Base-by-base conservation (phyloP, 176 grass and related monocot species). In the Zoysia pacifica region DNA sequence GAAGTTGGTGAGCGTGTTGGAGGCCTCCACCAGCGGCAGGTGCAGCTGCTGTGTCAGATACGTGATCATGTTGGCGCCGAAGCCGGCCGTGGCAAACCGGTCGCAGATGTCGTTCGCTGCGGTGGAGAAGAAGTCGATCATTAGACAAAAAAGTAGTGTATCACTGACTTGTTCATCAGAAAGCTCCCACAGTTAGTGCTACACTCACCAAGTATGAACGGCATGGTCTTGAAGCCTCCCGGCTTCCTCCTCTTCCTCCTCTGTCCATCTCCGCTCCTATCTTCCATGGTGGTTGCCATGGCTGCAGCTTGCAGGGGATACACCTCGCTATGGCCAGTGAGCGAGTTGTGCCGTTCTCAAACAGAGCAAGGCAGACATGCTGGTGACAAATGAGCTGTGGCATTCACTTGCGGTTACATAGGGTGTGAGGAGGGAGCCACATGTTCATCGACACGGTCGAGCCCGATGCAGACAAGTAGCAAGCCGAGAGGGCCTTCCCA, bases 21-120 rank as follows among this genome's bases (percentile, higher is more conserved):
- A 87, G 13, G 93, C 90, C 77, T 92, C 75, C 47, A 90, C 90
- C 55, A 96, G 75, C 14, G 87, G 87, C 82, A 92, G 72, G 75
- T 92, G 82, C 36, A 96, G 85, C 73, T 92, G 71, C 54, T 86
- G 74, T n/a, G 75, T 95, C 58, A 95, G 80, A 79, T 92, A 96
- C n/a, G 90, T 83, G 82, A 96, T 92, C 75, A 92, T 55, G 71
- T 96, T 96, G 6, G 87, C 79, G 40, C 48, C 39, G 85, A 90
- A 92, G 5, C 93, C 87, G 0, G 74, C 71, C 62, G 87, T 88
- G 1, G 93, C 90, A 55, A 92, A 86, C 9, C 85, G 47, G 73
- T 92, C 84, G 63, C 93, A 90, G 10, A 91, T 50, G 58, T 94
- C 92, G 69, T 84, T 89, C 44, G 79, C 93, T 92, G 93, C 77